Evolutionary conservation across 2,329 filamentous ascomycete species (phyloP).

Genomic region (Fusarium bulbicola): DNA sequence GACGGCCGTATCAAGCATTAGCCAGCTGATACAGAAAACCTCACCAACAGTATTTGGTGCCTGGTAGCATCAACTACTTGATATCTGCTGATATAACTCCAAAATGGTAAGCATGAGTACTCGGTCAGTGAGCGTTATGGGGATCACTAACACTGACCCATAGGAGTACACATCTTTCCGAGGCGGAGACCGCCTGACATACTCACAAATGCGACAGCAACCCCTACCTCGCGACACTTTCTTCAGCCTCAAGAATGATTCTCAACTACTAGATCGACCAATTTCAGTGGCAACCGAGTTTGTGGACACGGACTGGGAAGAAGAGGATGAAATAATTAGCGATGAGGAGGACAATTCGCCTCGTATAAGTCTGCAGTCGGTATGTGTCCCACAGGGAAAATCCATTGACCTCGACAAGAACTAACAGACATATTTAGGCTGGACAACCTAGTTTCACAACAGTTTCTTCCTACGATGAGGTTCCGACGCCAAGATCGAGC

Average conservation of each 20-base stretch:
- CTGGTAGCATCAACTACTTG: slow-evolving; percentile 21
- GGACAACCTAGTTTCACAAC: slow-evolving; percentile 83
- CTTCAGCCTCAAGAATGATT: slow-evolving; percentile 65
- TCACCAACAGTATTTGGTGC: slow-evolving; percentile 29
- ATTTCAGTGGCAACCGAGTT: slow-evolving; percentile 79
- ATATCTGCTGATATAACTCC: slow-evolving; percentile 1
- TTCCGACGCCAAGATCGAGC: slow-evolving; percentile 77
- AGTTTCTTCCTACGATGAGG: slow-evolving; percentile 86
- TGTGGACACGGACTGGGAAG: slow-evolving; percentile 78
- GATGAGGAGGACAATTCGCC: slow-evolving; percentile 73
- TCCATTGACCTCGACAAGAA: neutral
- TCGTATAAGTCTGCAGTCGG: slow-evolving; percentile 75
- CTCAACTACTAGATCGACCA: slow-evolving; percentile 61
- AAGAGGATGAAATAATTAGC: slow-evolving; percentile 70
- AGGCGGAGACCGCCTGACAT: slow-evolving; percentile 51
- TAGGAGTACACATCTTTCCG: slow-evolving; percentile 51
- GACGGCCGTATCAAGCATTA: slow-evolving; percentile 46
- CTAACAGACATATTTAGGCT: slow-evolving; percentile 58
- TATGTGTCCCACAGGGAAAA: slow-evolving; percentile 54
- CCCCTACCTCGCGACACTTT: slow-evolving; percentile 64
- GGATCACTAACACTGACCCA: neutral
- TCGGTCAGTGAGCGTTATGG: neutral
- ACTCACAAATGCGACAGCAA: slow-evolving; percentile 63
- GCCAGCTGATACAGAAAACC: slow-evolving; percentile 26
- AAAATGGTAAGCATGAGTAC: slow-evolving; percentile 48